Evolutionary conservation across 441 rosid genomes (phyloP).

Genomic region (Lagerstroemia fauriei): DNA sequence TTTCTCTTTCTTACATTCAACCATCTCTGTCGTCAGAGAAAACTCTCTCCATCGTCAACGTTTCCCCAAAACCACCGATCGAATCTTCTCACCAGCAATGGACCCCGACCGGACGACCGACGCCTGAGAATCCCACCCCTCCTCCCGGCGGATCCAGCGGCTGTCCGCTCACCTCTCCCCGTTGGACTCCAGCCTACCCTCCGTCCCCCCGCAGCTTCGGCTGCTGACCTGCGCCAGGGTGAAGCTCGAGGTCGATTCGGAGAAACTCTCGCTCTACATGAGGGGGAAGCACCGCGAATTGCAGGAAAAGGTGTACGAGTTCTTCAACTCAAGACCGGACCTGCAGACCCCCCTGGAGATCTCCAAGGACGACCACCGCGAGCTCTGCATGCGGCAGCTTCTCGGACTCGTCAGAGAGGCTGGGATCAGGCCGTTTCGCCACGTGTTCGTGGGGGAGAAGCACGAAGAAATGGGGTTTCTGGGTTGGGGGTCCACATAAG

Average conservation of each 20-base stretch:
- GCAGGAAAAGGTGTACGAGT: conserved; percentile 63
- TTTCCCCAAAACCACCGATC: background rate
- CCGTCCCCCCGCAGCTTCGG: conserved; percentile 29
- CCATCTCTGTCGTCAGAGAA: background rate
- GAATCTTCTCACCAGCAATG: background rate
- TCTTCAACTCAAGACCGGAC: conserved; percentile 66
- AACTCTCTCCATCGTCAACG: background rate
- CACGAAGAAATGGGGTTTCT: too few relatives aligned
- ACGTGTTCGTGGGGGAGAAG: too few relatives aligned
- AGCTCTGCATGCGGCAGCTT: conserved; percentile 83
- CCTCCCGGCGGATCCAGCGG: conserved; percentile 54
- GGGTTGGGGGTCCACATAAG: too few relatives aligned
- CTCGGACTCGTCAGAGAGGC: conserved; percentile 67
- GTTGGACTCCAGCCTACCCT: conserved; percentile 29
- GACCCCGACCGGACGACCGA: conserved; percentile 35
- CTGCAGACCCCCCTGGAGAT: conserved; percentile 86
- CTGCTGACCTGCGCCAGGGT: conserved; percentile 46
- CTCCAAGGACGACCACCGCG: conserved; percentile 66
- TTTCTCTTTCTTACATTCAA: background rate
- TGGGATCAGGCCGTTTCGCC: conserved; percentile 64
- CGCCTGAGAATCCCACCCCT: conserved; percentile 31
- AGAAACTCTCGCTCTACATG: conserved; percentile 56
- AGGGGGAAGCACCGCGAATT: conserved; percentile 69
- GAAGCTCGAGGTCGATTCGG: conserved; percentile 55
- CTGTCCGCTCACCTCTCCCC: conserved; percentile 59